A percentile compares a stretch with the other conserved stretches of the same genome.
Conservation (phyloP, 2,329 filamentous ascomycete genomes). For the Orbilia brochopaga region DNA sequence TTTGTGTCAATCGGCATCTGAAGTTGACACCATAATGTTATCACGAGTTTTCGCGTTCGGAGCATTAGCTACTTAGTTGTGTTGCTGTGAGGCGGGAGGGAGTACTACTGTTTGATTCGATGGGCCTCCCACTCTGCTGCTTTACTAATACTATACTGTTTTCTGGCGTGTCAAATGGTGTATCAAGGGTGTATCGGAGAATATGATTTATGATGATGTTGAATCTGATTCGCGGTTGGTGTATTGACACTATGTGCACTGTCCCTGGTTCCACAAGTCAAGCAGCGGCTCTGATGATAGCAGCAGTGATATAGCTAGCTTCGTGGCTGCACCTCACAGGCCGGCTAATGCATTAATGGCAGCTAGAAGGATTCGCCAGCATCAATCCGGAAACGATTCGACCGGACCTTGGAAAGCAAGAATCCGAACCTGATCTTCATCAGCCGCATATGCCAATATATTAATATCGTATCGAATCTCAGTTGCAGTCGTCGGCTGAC, state of each 20-base stretch:
- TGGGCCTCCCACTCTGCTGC: no score
- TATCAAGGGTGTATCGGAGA: background rate
- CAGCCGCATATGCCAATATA: background rate
- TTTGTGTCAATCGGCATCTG: no score
- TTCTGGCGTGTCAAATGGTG: background rate
- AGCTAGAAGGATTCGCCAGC: background rate
- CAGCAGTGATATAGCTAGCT: background rate
- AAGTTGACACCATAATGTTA: no score
- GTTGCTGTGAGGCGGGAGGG: no score
- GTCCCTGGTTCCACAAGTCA: background rate
- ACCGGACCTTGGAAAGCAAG: background rate
- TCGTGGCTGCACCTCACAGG: conserved; percentile 2
- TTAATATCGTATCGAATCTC: background rate
- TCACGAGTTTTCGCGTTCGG: no score
- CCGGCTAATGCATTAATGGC: background rate
- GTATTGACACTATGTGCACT: no score
- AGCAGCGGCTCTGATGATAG: background rate
- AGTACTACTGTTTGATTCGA: no score
- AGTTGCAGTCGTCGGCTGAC: no score
- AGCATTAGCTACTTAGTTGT: no score
- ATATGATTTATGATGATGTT: no score
- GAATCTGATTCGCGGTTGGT: no score
- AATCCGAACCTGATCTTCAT: background rate
- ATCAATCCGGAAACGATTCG: background rate
- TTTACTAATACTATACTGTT: no score